A percentile compares a stretch with the other conserved stretches of the same genome.
Evolutionary conservation across 2,329 filamentous ascomycete genomes (phyloP).

Genomic region (Dendrostoma leiphaemia): DNA sequence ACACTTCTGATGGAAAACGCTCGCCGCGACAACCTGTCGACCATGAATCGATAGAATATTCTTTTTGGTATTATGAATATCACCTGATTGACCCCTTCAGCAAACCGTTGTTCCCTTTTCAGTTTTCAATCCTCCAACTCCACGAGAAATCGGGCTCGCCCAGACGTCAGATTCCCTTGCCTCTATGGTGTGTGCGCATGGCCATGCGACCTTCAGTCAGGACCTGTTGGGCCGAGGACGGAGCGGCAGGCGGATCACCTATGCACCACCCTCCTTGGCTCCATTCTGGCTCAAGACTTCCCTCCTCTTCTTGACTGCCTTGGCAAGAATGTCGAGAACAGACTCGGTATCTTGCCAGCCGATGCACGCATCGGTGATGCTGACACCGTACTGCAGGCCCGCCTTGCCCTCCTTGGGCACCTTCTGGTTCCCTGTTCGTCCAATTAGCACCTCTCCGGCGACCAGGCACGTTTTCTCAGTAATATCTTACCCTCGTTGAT

Average conservation of each 20-base stretch:
- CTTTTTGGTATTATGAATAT: background rate
- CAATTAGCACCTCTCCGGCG: constrained; percentile 24
- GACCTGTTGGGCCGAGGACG: constrained; percentile 7
- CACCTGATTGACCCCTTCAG: background rate
- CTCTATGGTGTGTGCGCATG: background rate
- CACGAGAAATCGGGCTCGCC: background rate
- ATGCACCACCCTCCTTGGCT: constrained; percentile 12
- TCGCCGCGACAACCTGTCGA: too few species aligned
- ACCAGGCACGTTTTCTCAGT: background rate
- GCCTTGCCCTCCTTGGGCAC: constrained; percentile 82
- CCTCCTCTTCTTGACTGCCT: constrained; percentile 74
- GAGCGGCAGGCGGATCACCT: constrained; percentile 13
- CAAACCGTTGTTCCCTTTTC: background rate
- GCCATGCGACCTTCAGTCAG: background rate
- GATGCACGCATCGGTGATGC: constrained; percentile 97
- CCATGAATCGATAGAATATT: background rate
- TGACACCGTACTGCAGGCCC: constrained; percentile 88
- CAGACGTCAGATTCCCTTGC: background rate
- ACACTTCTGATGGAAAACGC: too few species aligned
- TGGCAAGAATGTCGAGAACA: constrained; percentile 74
- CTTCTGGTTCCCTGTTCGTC: constrained; percentile 72
- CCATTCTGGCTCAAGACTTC: constrained; percentile 36
- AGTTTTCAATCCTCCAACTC: constrained; percentile 5
- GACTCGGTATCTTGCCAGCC: constrained; percentile 85
- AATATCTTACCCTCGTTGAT: constrained; percentile 82